phyloP scores from a whole-genome alignment of 495 filamentous ascomycete species.

The Wilcoxina mikolae region DNA sequence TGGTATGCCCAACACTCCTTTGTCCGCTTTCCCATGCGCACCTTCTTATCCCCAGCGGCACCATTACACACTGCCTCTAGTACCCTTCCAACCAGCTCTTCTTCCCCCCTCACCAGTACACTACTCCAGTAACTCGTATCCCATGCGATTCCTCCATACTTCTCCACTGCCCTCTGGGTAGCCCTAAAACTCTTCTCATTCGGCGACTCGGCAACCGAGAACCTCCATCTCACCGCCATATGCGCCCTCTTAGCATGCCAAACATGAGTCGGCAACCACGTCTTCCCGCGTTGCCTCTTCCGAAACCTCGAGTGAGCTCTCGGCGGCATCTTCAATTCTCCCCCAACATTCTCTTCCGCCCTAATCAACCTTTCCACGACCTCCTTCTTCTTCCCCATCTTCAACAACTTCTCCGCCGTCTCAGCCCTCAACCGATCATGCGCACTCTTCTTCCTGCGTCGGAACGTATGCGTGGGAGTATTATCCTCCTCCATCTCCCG shows the following conservation, averaged over 20 bases:
- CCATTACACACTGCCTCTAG: conserved; percentile 48
- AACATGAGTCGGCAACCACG: conserved; percentile 87
- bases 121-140: conserved; percentile 93
- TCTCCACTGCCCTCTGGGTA: conserved; percentile 63
- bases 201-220: conserved; percentile 67
- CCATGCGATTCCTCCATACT: conserved; percentile 58
- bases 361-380: conserved; percentile 36
- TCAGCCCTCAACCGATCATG: conserved; percentile 61
- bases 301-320: conserved; percentile 55
- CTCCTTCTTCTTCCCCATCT: conserved; percentile 44
- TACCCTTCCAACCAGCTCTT: conserved; percentile 46
- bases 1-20: conserved; percentile 52
- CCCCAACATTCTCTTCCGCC: conserved; percentile 15
- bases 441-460: conserved; percentile 53
- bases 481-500: conserved; percentile 86
- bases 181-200: conserved; percentile 79
- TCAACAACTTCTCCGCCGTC: conserved; percentile 56
- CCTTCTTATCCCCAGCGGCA: conserved; percentile 41
- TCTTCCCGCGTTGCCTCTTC: conserved; percentile 77
- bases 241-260: conserved; percentile 85
- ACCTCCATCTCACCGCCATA: conserved; percentile 81
- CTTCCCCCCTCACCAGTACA: conserved; percentile 57
- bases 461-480: conserved; percentile 64
- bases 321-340: conserved; percentile 51
- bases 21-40: conserved; percentile 48